phyloP scores from a whole-genome alignment of 345 rosid genomes.

The Rubroshorea leprosula region DNA sequence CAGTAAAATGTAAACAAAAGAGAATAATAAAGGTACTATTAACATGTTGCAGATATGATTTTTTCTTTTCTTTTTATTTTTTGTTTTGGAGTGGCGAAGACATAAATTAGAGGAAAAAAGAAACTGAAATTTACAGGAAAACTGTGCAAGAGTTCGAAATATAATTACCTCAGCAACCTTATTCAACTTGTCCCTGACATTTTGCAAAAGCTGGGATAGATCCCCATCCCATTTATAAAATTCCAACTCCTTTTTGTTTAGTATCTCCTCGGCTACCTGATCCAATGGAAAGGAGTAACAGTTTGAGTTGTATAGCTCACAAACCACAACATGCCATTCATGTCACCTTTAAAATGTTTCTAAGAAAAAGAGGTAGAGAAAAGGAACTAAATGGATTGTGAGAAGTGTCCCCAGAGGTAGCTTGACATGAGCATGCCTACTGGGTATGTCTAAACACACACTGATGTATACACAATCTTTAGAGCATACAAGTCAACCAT shows the following conservation, averaged over 20 bases:
- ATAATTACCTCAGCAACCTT: constrained; percentile 57
- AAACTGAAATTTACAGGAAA: background rate
- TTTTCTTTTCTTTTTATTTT: no score
- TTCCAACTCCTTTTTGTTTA: constrained; percentile 56
- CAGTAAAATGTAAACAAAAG: background rate
- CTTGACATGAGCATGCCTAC: no score
- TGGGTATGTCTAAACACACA: no score
- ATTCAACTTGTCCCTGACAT: constrained; percentile 77
- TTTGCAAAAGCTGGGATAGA: constrained; percentile 64
- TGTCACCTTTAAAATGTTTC: no score
- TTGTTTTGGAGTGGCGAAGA: background rate
- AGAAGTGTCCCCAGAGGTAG: no score
- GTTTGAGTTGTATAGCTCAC: background rate
- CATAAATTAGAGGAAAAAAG: background rate
- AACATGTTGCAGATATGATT: background rate
- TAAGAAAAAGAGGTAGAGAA: background rate
- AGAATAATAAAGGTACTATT: background rate
- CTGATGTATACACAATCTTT: no score
- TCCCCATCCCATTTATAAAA: constrained; percentile 94
- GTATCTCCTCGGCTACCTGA: constrained; percentile 71
- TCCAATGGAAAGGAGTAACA: background rate
- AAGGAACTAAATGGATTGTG: background rate
- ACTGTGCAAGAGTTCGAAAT: background rate
- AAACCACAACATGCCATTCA: background rate
- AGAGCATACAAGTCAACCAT: no score